These are phyloP conservation scores for Candida vaughaniae DNA, from an alignment of 805 yeast genomes.

Conservation along the genomic window DNA sequence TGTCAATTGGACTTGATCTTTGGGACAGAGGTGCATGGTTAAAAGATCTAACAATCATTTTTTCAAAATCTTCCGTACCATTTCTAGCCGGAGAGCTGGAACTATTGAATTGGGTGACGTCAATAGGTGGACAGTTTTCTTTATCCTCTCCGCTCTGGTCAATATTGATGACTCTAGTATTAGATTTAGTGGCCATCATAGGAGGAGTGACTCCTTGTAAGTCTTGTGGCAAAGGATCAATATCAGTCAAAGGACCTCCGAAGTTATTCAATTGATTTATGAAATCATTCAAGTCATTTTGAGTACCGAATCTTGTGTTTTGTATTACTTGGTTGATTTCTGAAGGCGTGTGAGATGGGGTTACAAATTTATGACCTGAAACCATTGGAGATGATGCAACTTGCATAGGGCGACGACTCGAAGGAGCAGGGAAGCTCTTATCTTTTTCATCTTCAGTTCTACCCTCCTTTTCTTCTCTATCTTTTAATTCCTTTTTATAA, in stretches of 20 bases:
- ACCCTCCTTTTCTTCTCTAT: constrained; percentile 21
- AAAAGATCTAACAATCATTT: constrained; percentile 26
- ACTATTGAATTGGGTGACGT: constrained; percentile 13
- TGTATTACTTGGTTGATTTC: constrained; percentile 38
- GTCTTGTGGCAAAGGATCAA: constrained; percentile 42
- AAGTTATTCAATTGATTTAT: constrained; percentile 37
- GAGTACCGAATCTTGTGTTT: constrained; percentile 20
- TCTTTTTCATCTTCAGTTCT: constrained; percentile 1
- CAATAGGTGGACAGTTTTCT: constrained; percentile 25
- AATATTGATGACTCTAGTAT: constrained; percentile 53
- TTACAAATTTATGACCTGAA: constrained; percentile 27
- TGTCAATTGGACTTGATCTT: constrained; percentile 38
- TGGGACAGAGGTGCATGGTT: constrained; percentile 20
- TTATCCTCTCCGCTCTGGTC: constrained; percentile 38
- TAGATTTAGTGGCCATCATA: constrained; percentile 54
- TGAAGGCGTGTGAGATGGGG: constrained; percentile 41
- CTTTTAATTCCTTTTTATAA: constrained; percentile 36
- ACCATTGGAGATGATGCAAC: constrained; percentile 28
- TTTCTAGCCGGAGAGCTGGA: constrained; percentile 17
- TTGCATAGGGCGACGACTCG: constrained; percentile 15
- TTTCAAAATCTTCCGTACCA: constrained; percentile 22
- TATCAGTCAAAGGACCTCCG: constrained; percentile 49
- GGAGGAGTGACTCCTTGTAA: constrained; percentile 39
- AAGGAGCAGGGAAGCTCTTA: constrained; percentile 7
- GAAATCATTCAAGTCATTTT: constrained; percentile 40